phyloP scores from a whole-genome alignment of 208 protist genomes.

The Crithidia expoeki region DNA sequence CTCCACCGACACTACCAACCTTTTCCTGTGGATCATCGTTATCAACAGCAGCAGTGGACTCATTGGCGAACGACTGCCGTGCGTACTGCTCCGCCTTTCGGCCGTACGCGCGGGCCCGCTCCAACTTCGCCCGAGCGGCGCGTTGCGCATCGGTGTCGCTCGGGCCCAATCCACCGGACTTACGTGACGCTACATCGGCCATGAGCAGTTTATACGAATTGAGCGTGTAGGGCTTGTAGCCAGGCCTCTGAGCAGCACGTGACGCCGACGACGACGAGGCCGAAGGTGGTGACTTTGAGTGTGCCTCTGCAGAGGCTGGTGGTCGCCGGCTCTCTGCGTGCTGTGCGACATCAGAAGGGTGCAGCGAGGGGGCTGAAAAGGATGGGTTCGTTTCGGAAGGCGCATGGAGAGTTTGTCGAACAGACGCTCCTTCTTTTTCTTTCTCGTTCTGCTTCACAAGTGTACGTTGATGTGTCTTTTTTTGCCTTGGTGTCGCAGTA shows the following conservation, averaged over 20 bases:
- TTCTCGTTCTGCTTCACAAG: too few species aligned
- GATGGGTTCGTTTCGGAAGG: background rate
- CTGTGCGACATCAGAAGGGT: background rate
- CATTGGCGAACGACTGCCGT: conserved; percentile 20
- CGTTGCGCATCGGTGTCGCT: conserved; percentile 85
- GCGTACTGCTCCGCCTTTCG: conserved; percentile 38
- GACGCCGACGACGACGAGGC: background rate
- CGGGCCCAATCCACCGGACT: conserved; percentile 64
- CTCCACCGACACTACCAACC: too few species aligned
- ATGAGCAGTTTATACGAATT: conserved; percentile 78
- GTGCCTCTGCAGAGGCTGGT: conserved; percentile 3
- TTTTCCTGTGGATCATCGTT: too few species aligned
- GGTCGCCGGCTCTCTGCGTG: background rate
- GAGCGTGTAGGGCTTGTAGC: conserved; percentile 71
- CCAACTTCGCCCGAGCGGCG: conserved; percentile 45
- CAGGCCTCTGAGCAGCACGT: background rate
- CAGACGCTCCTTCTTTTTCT: too few species aligned
- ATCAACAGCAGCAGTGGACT: too few species aligned
- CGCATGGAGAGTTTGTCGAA: background rate
- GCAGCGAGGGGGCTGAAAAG: background rate
- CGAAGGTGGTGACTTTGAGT: background rate
- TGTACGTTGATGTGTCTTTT: too few species aligned
- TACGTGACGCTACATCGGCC: conserved; percentile 41
- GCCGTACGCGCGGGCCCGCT: conserved; percentile 64
- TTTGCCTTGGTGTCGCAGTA: too few species aligned